Base-by-base conservation (phyloP, 345 rosid genomes). In the Fremontodendron californicum region DNA sequence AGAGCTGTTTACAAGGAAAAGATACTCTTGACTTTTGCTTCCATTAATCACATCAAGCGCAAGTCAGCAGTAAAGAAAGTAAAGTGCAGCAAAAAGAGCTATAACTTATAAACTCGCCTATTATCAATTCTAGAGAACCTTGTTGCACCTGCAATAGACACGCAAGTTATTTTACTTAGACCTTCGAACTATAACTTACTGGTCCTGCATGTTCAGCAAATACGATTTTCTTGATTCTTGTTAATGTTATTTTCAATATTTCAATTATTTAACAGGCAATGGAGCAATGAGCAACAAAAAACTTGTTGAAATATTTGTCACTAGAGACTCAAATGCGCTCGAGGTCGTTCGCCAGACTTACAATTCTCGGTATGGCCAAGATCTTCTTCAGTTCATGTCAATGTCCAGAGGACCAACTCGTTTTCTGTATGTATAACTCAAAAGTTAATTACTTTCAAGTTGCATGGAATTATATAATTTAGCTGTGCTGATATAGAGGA, bases 381-480 rank as follows among this genome's bases (percentile, higher is more conserved):
- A 81, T 75, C 76, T 78, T 12, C 73, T 81, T 72, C 60, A 43
- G 25, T 7, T 63, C 25, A 61, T 78, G 71, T 48, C 67, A 0
- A 62, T 23, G 64, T 63, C 16, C 79, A 75, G 49, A 71, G 76
- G 74, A 75, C 62, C 71, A 79, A 73, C 35, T 46, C 77, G 31
- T 71, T 82, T 52, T 57, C 76, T 19, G 85, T 82, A 76, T 75
- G 82, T 45, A 21, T 69, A 66, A 15, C 31, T 57, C 16, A 33
- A 43, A 33, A 27, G 27, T 46, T 46, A 25, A 15, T n/a, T n/a
- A n/a, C n/a, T n/a, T 63, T 9, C 31, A 29, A 4, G 75, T 19
- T 27, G 73, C 45, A 45, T 75, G 19, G 39, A 74, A 58, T n/a
- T 46, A 0, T 15, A 13, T 23, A 8, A 46, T 11, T 54, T 29